Base-by-base conservation (phyloP, 345 rosid species). In the Populus simonii region DNA sequence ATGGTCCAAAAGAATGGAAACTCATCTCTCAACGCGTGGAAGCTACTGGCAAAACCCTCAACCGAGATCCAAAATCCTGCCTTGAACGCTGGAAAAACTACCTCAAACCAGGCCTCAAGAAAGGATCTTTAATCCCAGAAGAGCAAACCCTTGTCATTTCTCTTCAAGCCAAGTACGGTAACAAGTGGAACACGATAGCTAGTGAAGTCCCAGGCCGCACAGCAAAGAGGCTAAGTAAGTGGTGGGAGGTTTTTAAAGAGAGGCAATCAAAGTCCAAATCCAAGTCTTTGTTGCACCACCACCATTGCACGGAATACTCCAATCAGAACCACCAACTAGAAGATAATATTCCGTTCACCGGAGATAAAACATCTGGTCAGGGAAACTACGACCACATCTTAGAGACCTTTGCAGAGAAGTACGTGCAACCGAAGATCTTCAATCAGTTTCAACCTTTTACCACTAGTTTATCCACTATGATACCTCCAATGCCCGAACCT, bases 241-340 rank as follows among this genome's bases (percentile, higher is more conserved):
- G 99, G 99, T 96, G 97, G 98, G 99, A 96, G 80, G 99, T 96
- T 20, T 91, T 92, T 71, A 96, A 94, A 67, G 99, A 96, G 87
- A 96, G 91, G 91, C 95, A 92, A 66, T 20, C 59, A 7, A 53
- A 53, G 23, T 20, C 59, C 59, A 33, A 33, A 33, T 33, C 36
- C 5, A 53, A 53, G 59, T 53, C 59, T 53, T 53, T 53, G 20
- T 2, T 53, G 59, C 59, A 53, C 3, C 59, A 0, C 8, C 59
- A 53, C n/a, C 59, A 7, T 20, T 1, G 7, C 0, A 53, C 59
- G 2, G n/a, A 53, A 7, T 53, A 53, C 59, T 53, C 23, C 59
- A 7, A 53, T 20, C 59, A 53, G 59, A 22, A 18, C 59, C 59
- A 20, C n/a, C 59, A 53, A 20, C 59, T 8, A 53, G 59, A 53